A percentile compares a stretch with the other conserved stretches of the same genome.
These are phyloP conservation scores for Erodium trifolium DNA, from an alignment of 441 rosid species.

Conservation along the genomic window DNA sequence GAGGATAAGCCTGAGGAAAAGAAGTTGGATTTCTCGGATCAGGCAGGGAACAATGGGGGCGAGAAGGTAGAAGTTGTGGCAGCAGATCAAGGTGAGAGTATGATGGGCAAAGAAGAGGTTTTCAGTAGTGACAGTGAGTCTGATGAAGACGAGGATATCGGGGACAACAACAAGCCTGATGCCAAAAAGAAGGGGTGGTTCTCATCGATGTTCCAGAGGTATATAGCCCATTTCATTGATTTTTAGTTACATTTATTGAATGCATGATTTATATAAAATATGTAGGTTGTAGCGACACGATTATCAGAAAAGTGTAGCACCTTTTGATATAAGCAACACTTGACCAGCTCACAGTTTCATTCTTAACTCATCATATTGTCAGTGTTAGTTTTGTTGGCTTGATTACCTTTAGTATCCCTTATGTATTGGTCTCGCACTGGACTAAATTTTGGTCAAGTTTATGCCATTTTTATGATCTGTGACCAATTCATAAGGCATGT, in stretches of 20 bases:
- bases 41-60: constrained; percentile 41
- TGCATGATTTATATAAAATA: neutral
- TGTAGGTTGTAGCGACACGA: neutral
- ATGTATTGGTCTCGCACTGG: no score
- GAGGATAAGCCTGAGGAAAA: constrained; percentile 5
- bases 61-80: constrained; percentile 51
- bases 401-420: no score
- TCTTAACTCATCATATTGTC: neutral
- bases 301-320: neutral
- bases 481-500: no score
- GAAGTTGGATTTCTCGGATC: constrained; percentile 31
- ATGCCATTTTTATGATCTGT: no score
- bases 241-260: neutral
- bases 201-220: constrained; percentile 95
- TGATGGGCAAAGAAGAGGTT: constrained; percentile 94
- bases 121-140: constrained; percentile 77
- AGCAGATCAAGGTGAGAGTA: constrained; percentile 86
- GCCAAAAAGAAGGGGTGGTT: constrained; percentile 88
- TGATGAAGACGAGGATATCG: constrained; percentile 65
- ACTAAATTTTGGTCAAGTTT: no score
- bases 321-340: neutral
- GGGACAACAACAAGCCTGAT: constrained; percentile 55
- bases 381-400: neutral
- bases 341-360: neutral
- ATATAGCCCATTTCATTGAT: constrained; percentile 9